Evolutionary conservation across 306 rosid genomes (phyloP).

Genomic region (Corylus heterophylla): DNA sequence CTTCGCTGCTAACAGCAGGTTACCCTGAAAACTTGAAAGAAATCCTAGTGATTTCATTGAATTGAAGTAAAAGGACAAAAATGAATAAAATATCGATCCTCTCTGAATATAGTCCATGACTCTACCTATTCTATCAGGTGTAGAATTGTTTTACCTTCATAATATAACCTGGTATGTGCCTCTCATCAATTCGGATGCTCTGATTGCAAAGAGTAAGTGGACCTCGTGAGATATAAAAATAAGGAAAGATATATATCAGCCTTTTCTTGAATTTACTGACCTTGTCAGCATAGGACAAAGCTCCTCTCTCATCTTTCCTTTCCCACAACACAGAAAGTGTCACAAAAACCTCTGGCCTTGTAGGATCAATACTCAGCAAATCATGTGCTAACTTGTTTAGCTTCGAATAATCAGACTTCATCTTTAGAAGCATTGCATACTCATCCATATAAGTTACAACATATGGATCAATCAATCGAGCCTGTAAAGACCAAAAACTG

Average conservation of each 20-base stretch:
- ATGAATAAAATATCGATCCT: constrained; percentile 8
- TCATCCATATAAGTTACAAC: constrained; percentile 93
- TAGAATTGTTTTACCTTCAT: constrained; percentile 69
- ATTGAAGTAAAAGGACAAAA: constrained; percentile 13
- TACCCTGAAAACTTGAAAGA: constrained; percentile 58
- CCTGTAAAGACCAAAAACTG: constrained; percentile 57
- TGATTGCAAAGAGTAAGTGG: constrained; percentile 45
- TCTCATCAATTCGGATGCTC: constrained; percentile 87
- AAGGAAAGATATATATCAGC: constrained; percentile 28
- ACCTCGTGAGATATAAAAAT: constrained; percentile 26
- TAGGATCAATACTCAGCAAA: constrained; percentile 81
- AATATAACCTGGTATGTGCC: constrained; percentile 89
- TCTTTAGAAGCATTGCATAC: constrained; percentile 95
- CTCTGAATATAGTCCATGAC: constrained; percentile 15
- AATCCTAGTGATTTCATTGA: constrained; percentile 6
- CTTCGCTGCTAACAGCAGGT: constrained; percentile 73
- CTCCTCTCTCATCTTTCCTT: constrained; percentile 89
- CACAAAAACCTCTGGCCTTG: constrained; percentile 96
- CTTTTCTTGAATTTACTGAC: constrained; percentile 42
- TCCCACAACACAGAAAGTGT: constrained; percentile 93
- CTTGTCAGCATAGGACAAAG: constrained; percentile 94
- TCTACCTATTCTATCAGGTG: constrained; percentile 7
- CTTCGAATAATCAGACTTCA: constrained; percentile 84
- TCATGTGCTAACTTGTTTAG: constrained; percentile 87
- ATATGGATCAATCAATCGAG: constrained; percentile 89